Evolutionary conservation across 495 filamentous ascomycete genomes (phyloP).

Genomic region (Talaromyces ruber): DNA sequence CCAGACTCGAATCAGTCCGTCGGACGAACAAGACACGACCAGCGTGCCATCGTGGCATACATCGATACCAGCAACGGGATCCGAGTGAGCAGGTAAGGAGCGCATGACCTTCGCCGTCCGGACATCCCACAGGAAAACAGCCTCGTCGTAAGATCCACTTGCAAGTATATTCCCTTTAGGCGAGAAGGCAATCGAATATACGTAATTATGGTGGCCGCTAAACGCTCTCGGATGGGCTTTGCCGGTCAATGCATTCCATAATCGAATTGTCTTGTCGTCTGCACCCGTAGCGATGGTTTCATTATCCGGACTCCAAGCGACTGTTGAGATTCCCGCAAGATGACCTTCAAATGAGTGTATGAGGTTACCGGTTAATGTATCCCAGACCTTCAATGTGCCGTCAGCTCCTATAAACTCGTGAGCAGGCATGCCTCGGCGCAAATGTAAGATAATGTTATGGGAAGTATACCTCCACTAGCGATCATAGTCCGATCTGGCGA

Average conservation of each 20-base stretch:
- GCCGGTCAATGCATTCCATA: slow-evolving; percentile 79
- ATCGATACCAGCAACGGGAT: slow-evolving; percentile 88
- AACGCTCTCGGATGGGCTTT: slow-evolving; percentile 58
- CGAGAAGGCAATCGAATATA: slow-evolving; percentile 86
- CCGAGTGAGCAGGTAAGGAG: slow-evolving; percentile 85
- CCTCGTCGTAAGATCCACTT: slow-evolving; percentile 93
- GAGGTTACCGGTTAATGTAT: slow-evolving; percentile 64
- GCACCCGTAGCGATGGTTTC: slow-evolving; percentile 80
- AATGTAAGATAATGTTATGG: not conserved
- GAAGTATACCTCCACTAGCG: slow-evolving; percentile 65
- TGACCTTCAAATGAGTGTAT: slow-evolving; percentile 89
- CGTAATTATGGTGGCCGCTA: slow-evolving; percentile 88
- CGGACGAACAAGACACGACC: slow-evolving; percentile 78
- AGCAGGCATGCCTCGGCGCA: slow-evolving; percentile 1
- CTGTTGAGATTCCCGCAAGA: slow-evolving; percentile 79
- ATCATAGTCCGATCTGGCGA: slow-evolving; percentile 86
- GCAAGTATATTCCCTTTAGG: slow-evolving; percentile 95
- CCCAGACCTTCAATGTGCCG: slow-evolving; percentile 83
- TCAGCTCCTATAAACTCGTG: slow-evolving; percentile 55
- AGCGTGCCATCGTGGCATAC: slow-evolving; percentile 89
- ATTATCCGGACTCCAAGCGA: slow-evolving; percentile 87
- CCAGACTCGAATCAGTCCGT: slow-evolving; percentile 90
- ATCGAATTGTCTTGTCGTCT: slow-evolving; percentile 90
- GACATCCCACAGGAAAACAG: slow-evolving; percentile 94
- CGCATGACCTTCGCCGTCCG: slow-evolving; percentile 76